phyloP scores from a whole-genome alignment of 148 eudicot genomes.

The Chenopodium berlandieri region DNA sequence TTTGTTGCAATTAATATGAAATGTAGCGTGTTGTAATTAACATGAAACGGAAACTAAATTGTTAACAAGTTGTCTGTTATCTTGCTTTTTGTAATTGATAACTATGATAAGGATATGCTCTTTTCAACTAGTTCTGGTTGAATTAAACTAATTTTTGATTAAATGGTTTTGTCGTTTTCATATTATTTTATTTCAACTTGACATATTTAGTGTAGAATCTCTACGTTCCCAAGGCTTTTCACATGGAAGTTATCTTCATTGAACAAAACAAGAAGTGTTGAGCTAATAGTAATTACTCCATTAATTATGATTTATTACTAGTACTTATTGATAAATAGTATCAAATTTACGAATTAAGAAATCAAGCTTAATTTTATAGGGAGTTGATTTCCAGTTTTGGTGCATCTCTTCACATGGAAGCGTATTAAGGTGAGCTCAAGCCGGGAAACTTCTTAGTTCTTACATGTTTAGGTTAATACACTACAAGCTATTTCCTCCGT shows the following conservation, averaged over 20 bases:
- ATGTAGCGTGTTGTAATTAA: too few species aligned
- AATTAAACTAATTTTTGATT: too few species aligned
- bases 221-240: slow-evolving; percentile 15
- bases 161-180: background rate
- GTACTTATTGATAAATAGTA: background rate
- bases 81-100: too few species aligned
- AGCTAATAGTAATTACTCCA: background rate
- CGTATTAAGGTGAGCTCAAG: too few species aligned
- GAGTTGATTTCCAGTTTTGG: background rate
- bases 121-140: background rate
- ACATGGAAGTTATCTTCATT: slow-evolving; percentile 4
- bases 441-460: too few species aligned
- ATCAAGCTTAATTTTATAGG: too few species aligned
- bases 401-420: slow-evolving; percentile 1
- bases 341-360: background rate
- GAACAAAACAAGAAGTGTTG: background rate
- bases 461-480: too few species aligned
- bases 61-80: too few species aligned
- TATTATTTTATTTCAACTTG: background rate
- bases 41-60: too few species aligned
- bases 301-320: background rate
- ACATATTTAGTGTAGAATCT: background rate
- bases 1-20: too few species aligned
- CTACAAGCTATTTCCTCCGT: too few species aligned
- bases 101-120: background rate